Evolutionary conservation across 495 filamentous ascomycete genomes (phyloP).

Genomic region (Xanthoparmelia taractica): DNA sequence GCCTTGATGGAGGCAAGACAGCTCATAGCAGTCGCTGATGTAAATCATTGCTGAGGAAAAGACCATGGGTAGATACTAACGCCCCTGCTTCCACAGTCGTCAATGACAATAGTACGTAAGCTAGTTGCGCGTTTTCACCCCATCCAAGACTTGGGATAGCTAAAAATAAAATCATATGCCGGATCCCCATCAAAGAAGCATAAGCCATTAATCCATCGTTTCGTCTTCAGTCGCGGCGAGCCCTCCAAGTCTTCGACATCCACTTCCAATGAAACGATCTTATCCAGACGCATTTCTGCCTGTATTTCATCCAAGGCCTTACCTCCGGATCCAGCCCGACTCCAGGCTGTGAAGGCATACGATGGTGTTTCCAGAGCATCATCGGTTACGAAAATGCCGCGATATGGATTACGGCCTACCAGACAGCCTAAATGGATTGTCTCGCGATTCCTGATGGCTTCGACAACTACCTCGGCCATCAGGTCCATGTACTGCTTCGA

Average conservation of each 20-base stretch:
- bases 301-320: neutral
- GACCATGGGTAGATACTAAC: neutral
- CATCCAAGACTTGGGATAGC: neutral
- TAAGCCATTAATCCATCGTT: neutral
- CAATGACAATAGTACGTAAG: neutral
- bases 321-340: neutral
- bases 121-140: neutral
- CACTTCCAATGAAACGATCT: neutral
- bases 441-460: neutral
- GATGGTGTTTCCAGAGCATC: neutral
- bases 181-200: neutral
- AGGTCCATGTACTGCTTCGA: neutral
- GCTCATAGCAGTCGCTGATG: neutral
- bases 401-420: neutral
- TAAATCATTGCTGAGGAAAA: neutral
- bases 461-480: neutral
- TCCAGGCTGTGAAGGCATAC: neutral
- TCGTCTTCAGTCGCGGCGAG: neutral
- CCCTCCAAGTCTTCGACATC: no score
- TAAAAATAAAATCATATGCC: neutral
- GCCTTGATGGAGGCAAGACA: neutral
- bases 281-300: neutral
- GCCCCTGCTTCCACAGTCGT: neutral
- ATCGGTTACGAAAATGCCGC: neutral
- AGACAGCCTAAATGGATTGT: neutral